A percentile compares a stretch with the other conserved stretches of the same genome.
Conservation (phyloP, 768 basidiomycete species). For the Thelephora aurantiotincta region DNA sequence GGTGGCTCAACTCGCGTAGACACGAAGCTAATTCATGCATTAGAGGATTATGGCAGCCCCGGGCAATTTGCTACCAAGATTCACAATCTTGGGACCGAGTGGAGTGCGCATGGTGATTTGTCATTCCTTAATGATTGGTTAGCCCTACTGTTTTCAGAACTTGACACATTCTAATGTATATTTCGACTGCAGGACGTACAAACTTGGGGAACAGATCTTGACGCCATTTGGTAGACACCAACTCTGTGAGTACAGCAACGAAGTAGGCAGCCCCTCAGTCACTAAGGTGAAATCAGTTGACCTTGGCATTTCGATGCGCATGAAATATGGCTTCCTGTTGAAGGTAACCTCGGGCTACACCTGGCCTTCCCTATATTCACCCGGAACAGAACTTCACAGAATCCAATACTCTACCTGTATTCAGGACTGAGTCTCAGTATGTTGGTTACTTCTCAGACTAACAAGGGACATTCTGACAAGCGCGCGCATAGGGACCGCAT, state of each 20-base stretch:
- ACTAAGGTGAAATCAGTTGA: conserved; percentile 17
- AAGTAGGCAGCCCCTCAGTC: neutral
- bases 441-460: neutral
- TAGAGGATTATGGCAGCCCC: conserved; percentile 11
- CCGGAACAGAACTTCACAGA: conserved; percentile 25
- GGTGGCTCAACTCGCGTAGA: neutral
- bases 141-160: conserved; percentile 15
- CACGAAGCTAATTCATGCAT: neutral
- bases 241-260: conserved; percentile 12
- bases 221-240: conserved; percentile 34
- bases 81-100: conserved; percentile 11
- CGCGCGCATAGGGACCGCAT: conserved; percentile 13
- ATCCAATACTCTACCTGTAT: conserved; percentile 25
- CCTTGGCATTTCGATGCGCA: conserved; percentile 28
- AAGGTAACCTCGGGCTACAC: conserved; percentile 27
- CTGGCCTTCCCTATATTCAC: conserved; percentile 31
- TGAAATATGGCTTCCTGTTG: conserved; percentile 33
- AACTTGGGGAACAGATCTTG: conserved; percentile 30
- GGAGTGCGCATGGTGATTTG: neutral
- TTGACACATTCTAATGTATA: conserved; percentile 24
- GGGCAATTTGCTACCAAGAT: conserved; percentile 14
- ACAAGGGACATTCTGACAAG: neutral
- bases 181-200: conserved; percentile 30
- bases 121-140: neutral
- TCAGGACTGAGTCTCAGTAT: conserved; percentile 31